Evolutionary conservation across 192 early-diverging fungal species (phyloP).

Genomic region (Coemansia sp.): DNA sequence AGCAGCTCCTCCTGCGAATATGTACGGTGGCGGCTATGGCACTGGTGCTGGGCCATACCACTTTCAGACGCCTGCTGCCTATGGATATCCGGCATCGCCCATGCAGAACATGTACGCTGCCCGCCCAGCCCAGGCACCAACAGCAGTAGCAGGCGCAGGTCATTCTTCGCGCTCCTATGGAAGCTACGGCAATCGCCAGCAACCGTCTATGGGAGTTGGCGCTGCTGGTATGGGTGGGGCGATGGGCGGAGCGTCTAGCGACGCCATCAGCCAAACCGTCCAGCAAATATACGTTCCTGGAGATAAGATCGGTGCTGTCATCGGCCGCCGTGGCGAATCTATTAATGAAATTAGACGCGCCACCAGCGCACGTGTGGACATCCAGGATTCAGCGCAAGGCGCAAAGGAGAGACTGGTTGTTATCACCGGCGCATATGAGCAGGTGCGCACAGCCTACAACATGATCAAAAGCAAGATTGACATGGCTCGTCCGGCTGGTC

Average conservation of each 20-base stretch:
- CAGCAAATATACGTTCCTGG: constrained; percentile 53
- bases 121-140: constrained; percentile 16
- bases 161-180: constrained; percentile 20
- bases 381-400: constrained; percentile 47
- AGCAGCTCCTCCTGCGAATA: constrained; percentile 7
- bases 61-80: constrained; percentile 22
- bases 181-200: constrained; percentile 15
- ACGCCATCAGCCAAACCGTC: constrained; percentile 33
- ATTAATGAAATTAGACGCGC: constrained; percentile 47
- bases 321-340: constrained; percentile 52
- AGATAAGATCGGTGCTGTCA: constrained; percentile 47
- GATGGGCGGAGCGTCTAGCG: constrained; percentile 6
- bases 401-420: constrained; percentile 45
- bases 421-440: constrained; percentile 48
- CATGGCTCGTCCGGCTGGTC: constrained; percentile 23
- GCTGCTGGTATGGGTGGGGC: neutral
- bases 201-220: constrained; percentile 18
- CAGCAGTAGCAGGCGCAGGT: neutral
- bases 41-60: constrained; percentile 33
- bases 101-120: constrained; percentile 27
- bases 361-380: constrained; percentile 47
- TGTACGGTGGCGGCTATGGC: constrained; percentile 24
- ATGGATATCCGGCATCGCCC: constrained; percentile 31
- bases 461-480: constrained; percentile 50
- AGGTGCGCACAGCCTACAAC: constrained; percentile 48